Conservation (phyloP, 164 flowering plant species). For the Nymphaea thermarum region DNA sequence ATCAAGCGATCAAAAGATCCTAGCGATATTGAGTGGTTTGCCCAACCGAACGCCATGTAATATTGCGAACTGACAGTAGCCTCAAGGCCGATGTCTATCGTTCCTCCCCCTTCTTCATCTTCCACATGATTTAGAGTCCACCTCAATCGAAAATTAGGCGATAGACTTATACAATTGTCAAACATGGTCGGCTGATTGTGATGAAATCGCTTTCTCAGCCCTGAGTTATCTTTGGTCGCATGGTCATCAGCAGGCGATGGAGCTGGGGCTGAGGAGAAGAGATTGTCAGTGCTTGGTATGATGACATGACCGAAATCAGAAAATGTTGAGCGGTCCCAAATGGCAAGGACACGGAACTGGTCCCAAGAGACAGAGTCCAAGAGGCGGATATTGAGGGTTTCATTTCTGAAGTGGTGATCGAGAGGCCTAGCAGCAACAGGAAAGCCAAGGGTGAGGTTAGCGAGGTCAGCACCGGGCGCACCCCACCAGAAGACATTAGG, state of each 20-base stretch:
- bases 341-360: conserved; percentile 51
- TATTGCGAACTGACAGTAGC: conserved; percentile 43
- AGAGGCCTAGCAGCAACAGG: conserved; percentile 50
- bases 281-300: conserved; percentile 9
- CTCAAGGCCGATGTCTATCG: conserved; percentile 78
- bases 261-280: conserved; percentile 17
- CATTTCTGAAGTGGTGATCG: conserved; percentile 59
- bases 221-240: not conserved
- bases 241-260: conserved; percentile 7
- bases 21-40: conserved; percentile 29
- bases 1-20: conserved; percentile 24
- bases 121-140: conserved; percentile 52
- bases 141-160: conserved; percentile 50
- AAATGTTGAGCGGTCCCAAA: conserved; percentile 68
- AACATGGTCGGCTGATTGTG: conserved; percentile 59
- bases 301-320: conserved; percentile 75
- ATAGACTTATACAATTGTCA: conserved; percentile 60
- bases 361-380: conserved; percentile 66
- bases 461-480: conserved; percentile 39
- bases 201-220: not conserved
- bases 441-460: conserved; percentile 58
- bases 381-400: conserved; percentile 33
- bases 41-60: conserved; percentile 97
- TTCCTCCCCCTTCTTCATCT: conserved; percentile 1
- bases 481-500: conserved; percentile 85